Base-by-base conservation (phyloP, 345 rosid genomes). In the Dovyalis caffra region DNA sequence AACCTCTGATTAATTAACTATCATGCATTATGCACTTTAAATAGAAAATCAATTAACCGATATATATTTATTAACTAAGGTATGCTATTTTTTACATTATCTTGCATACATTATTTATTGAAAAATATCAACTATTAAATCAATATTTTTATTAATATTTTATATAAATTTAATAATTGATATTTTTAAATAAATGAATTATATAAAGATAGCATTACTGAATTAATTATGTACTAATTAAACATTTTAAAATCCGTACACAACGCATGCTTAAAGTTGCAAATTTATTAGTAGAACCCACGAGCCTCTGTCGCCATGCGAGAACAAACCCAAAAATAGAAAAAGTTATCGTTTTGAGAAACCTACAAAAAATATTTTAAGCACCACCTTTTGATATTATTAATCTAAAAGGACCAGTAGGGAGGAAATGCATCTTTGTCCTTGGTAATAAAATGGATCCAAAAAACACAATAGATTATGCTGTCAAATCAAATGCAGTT, bases 261-360 rank as follows among this genome's bases (percentile, higher is more conserved):
- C 35, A 64, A 29, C 66, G 70, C 75, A 40, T 71, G 79, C 75
- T 70, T 70, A 60, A 77, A 70, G 66, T 64, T 70, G 79, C 64
- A 65, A 53, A 38, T 64, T 20, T 10, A n/a, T 64, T 16, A 18
- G 67, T 31, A n/a, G 35, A 77, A 37, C 58, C 79, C 79, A 77
- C 45, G 26, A 77, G 74, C 23, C 21, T 26, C 7, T 77, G 79
- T 77, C 79, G n/a, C 66, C 79, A 11, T 26, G 37, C 53, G 68
- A 64, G 34, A 43, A 69, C 62, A 61, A 76, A 45, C 67, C 66
- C 62, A 11, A 29, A 75, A 47, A 25, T 35, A 53, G 66, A 53
- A 70, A 63, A 75, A 25, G 34, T 26, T 34, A 53, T 25, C 32
- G n/a, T 34, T 49, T 33, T 1, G 25, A 75, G 35, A n/a, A 40